Percentiles rank a stretch among this genome's conserved stretches.
Evolutionary conservation across 164 flowering plant genomes (phyloP).

Genomic region (Platanus orientalis): DNA sequence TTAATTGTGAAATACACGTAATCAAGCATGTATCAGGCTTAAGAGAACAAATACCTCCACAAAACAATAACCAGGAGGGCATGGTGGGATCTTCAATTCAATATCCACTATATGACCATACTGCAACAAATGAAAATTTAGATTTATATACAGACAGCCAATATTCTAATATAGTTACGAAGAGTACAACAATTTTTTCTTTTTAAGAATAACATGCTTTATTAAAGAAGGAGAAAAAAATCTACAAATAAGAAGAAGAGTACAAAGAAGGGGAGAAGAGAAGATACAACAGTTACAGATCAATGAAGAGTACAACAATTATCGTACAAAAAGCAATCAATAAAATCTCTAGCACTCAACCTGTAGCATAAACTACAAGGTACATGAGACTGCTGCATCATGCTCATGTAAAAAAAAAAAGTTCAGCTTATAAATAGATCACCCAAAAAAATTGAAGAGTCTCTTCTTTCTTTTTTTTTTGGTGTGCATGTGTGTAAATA

Average conservation of each 20-base stretch:
- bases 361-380: not conserved
- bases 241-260: no score
- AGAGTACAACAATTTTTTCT: no score
- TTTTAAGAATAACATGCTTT: no score
- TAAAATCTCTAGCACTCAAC: not conserved
- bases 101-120: constrained; percentile 89
- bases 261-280: no score
- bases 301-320: not conserved
- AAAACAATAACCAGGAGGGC: constrained; percentile 91
- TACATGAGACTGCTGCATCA: not conserved
- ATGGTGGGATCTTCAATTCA: constrained; percentile 94
- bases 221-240: no score
- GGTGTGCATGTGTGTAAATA: no score
- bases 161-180: no score
- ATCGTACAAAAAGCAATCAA: not conserved
- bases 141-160: no score
- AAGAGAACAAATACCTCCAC: constrained; percentile 68
- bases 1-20: no score
- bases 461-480: no score
- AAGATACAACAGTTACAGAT: no score
- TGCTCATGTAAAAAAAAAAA: not conserved
- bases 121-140: constrained; percentile 36
- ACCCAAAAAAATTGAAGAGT: no score
- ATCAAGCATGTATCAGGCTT: not conserved
- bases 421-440: not conserved